A percentile compares a stretch with the other conserved stretches of the same genome.
These are phyloP conservation scores for Anthracocystis walkeri DNA, from an alignment of 1,284 basidiomycete species.

Conservation along the genomic window DNA sequence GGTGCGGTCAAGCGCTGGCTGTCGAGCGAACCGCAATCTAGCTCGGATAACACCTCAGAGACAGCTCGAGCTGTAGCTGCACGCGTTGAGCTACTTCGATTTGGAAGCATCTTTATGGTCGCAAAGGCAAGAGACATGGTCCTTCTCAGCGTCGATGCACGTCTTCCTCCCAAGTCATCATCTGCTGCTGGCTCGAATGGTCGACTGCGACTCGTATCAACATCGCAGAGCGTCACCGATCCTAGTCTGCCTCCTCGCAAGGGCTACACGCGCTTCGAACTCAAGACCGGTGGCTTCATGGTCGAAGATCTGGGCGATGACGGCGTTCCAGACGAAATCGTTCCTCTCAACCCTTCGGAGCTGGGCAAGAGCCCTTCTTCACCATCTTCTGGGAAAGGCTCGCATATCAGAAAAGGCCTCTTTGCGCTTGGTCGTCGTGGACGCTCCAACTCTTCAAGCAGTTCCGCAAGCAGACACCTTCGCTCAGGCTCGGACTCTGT, in stretches of 20 bases:
- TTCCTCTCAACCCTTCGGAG: conserved; percentile 4
- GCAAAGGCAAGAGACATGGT: conserved; percentile 62
- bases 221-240: conserved; percentile 48
- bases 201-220: conserved; percentile 53
- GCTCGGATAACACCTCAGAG: conserved; percentile 5
- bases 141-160: conserved; percentile 55
- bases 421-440: conserved; percentile 32
- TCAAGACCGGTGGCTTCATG: conserved; percentile 61
- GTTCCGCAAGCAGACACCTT: conserved; percentile 25
- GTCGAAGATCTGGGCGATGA: conserved; percentile 60
- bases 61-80: conserved; percentile 35
- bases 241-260: conserved; percentile 52
- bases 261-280: conserved; percentile 57
- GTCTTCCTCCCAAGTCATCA: conserved; percentile 36
- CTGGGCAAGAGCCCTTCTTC: conserved; percentile 27
- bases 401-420: conserved; percentile 34
- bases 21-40: conserved; percentile 12
- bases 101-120: conserved; percentile 65
- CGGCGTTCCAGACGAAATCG: conserved; percentile 29
- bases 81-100: conserved; percentile 52
- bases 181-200: conserved; percentile 3
- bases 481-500: conserved; percentile 9
- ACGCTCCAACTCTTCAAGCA: conserved; percentile 29
- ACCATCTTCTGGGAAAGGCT: conserved; percentile 20
- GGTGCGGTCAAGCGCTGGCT: conserved; percentile 50